These are phyloP conservation scores for Inonotus hispidus DNA, from an alignment of 1,284 basidiomycete genomes.

Conservation along the genomic window DNA sequence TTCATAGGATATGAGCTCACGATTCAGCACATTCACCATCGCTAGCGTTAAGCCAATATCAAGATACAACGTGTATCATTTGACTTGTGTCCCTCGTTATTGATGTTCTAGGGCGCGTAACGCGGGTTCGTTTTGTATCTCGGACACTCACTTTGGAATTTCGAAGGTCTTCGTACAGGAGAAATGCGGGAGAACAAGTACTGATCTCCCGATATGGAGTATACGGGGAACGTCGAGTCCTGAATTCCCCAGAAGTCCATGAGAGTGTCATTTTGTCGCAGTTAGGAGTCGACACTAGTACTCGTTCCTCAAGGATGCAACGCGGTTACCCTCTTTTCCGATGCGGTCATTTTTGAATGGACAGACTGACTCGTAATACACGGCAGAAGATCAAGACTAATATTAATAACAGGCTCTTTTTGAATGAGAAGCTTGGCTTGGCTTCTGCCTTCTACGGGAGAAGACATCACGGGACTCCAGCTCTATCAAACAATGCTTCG, in stretches of 20 bases:
- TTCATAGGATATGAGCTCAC: too few relatives aligned
- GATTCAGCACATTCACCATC: too few relatives aligned
- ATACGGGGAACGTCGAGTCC: neutral
- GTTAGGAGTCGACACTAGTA: neutral
- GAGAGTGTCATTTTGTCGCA: neutral
- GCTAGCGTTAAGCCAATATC: too few relatives aligned
- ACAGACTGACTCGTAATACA: too few relatives aligned
- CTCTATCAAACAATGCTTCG: neutral
- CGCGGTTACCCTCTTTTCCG: neutral
- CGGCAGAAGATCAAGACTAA: neutral
- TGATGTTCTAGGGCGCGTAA: neutral
- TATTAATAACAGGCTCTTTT: neutral
- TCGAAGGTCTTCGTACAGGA: neutral
- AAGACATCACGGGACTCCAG: neutral
- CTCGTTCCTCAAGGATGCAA: neutral
- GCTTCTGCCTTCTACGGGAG: neutral
- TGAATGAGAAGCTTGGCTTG: neutral
- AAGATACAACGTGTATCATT: too few relatives aligned
- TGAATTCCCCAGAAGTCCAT: neutral
- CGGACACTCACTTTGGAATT: neutral
- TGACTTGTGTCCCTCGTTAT: too few relatives aligned
- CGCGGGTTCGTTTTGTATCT: neutral
- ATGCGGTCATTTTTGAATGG: neutral
- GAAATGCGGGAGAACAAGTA: neutral
- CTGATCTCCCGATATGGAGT: constrained; percentile 1